Conservation (phyloP, 1,284 basidiomycete genomes). For the Cutaneotrichosporon arboriforme region DNA sequence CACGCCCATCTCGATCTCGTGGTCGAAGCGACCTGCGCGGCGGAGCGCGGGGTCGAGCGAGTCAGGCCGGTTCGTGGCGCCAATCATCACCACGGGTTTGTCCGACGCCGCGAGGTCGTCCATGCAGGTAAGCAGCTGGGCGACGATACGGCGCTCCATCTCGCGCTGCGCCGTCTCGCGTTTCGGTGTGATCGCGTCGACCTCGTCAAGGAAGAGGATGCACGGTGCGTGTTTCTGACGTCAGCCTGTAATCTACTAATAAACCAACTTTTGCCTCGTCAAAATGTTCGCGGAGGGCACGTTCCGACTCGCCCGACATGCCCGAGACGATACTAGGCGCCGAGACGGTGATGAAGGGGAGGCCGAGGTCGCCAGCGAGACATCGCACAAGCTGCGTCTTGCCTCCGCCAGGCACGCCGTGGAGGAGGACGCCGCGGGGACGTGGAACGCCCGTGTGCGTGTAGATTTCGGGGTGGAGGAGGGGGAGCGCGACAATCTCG, state of each 20-base stretch:
- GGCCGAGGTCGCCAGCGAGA: slow-evolving; percentile 83
- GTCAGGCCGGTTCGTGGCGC: slow-evolving; percentile 93
- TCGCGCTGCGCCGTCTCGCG: slow-evolving; percentile 93
- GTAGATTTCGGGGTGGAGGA: slow-evolving; percentile 94
- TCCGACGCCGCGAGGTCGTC: slow-evolving; percentile 40
- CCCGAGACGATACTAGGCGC: slow-evolving; percentile 93
- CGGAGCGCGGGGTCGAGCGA: slow-evolving; percentile 88
- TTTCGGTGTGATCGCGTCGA: slow-evolving; percentile 96
- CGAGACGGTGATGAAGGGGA: slow-evolving; percentile 89
- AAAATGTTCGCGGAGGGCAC: slow-evolving; percentile 90
- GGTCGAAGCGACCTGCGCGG: slow-evolving; percentile 90
- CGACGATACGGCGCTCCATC: slow-evolving; percentile 96
- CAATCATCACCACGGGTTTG: slow-evolving; percentile 85
- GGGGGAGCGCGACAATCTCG: slow-evolving; percentile 89
- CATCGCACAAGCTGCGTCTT: slow-evolving; percentile 90
- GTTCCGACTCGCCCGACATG: slow-evolving; percentile 97
- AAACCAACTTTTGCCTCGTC: slow-evolving; percentile 78
- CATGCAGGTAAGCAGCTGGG: slow-evolving; percentile 95
- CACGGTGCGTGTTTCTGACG: slow-evolving; percentile 76
- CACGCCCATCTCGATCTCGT: slow-evolving; percentile 95
- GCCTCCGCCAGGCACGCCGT: slow-evolving; percentile 95
- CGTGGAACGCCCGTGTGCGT: slow-evolving; percentile 86
- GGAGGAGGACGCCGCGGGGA: slow-evolving; percentile 86
- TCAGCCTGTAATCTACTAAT: too few relatives aligned
- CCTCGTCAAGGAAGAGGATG: slow-evolving; percentile 91